Evolutionary conservation across 2,329 filamentous ascomycete genomes (phyloP).

Genomic region (Furcasterigmium sp.): DNA sequence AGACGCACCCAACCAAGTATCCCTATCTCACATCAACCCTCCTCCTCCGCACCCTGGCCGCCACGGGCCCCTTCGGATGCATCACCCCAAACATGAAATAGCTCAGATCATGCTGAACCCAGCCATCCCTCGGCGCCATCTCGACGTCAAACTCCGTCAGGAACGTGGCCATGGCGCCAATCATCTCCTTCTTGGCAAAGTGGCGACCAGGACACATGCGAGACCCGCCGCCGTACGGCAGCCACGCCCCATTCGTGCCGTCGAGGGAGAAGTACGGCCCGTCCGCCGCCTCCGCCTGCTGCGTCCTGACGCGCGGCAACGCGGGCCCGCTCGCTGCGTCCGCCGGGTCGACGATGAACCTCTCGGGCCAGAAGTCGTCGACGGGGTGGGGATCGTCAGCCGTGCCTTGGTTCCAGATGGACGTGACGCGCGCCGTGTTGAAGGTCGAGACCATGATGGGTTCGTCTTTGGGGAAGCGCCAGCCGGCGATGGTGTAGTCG

Average conservation of each 20-base stretch:
- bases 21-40: not conserved
- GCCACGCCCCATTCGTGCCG: slow-evolving; percentile 21
- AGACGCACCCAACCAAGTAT: too few species aligned
- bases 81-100: slow-evolving; percentile 18
- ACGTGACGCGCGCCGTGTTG: slow-evolving; percentile 2
- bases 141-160: slow-evolving; percentile 25
- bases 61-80: slow-evolving; percentile 12
- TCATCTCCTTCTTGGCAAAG: slow-evolving; percentile 27
- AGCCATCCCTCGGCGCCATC: slow-evolving; percentile 9
- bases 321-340: slow-evolving; percentile 14
- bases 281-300: not conserved
- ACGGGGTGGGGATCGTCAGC: slow-evolving; percentile 9
- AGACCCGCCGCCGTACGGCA: slow-evolving; percentile 26
- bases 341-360: slow-evolving; percentile 14
- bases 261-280: slow-evolving; percentile 15
- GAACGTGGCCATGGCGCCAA: slow-evolving; percentile 22
- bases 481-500: slow-evolving; percentile 15
- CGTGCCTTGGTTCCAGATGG: slow-evolving; percentile 14
- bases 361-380: slow-evolving; percentile 16
- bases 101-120: slow-evolving; percentile 11
- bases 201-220: slow-evolving; percentile 27
- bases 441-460: slow-evolving; percentile 11
- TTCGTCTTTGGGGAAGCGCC: slow-evolving; percentile 11
- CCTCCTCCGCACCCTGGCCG: slow-evolving; percentile 9
- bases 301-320: not conserved